Base-by-base conservation (phyloP, 1,139 yeast species). In the Blastobotrys arbuscula region DNA sequence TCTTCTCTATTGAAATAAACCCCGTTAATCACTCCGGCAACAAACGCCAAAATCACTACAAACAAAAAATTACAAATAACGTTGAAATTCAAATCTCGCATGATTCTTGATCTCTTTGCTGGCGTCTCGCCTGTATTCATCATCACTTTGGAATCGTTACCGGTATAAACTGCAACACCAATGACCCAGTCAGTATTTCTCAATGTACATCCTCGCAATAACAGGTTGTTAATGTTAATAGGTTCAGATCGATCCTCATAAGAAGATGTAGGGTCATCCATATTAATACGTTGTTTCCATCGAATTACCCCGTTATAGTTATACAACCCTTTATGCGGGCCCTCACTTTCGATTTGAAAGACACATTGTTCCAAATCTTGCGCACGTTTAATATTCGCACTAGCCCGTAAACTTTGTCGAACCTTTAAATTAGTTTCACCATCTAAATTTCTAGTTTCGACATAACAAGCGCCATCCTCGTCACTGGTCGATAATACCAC, bases 171-270 rank as follows among this genome's bases (percentile, higher is more conserved):
- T 23, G 87, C 97, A 42, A 88, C 70, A 47, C 97, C 97, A 68
- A 90, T 81, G n/a, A 80, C 89, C 97, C 97, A 90, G 59, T 83
- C 84, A 0, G 97, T 89, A 65, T 90, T 92, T 70, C 96, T 77
- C 44, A 92, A 73, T 3, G 89, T 79, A 58, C 94, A 85, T 21
- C 98, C 98, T 74, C 98, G 81, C 40, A 94, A 74, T 50, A 92
- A 70, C 58, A 90, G 72, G 64, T 89, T 89, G 57, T 84, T 84
- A 59, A 84, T 81, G 24, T 80, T 81, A 20, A 88, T 76, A 2
- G 96, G 82, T 65, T 89, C 96, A 23, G 53, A 47, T 18, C 55
- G 50, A 41, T 45, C 49, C 12, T 28, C 48, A 18, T 49, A 48
- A n/a, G 44, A 40, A 4, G 44, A 44, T 16, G 23, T 9, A 7